Base-by-base conservation (phyloP, 139 green algal species). In the Chlorella sp. region DNA sequence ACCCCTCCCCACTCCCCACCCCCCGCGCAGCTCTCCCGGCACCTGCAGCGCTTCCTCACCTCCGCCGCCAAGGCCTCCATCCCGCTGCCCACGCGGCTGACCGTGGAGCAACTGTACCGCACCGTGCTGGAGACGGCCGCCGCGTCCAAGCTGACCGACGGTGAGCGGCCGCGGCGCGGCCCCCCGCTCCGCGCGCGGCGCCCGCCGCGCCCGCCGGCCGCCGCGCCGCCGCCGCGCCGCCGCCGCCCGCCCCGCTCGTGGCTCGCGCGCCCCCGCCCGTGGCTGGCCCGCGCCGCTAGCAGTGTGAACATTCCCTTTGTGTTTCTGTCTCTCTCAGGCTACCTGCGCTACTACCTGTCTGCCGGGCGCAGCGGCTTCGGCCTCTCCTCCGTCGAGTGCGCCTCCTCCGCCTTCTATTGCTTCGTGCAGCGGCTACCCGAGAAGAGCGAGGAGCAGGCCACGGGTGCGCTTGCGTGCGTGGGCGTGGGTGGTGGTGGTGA, bases 81-180 rank as follows among this genome's bases (percentile, higher is more conserved):
- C 0, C 17, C 40, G 8, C 62, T 91, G 35, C 86, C 88, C n/a
- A 15, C 5, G 5, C 55, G 50, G 11, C 70, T 83, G 14, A 64
- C 62, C 21, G 67, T 76, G 9, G 79, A 84, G 17, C 85, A 86
- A 53, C 25, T 97, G n/a, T 58, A 43, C 41, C 85, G 87, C 12
- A 86, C 89, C 42, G 78, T 97, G 43, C 76, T 95, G 36, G 91
- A 97, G 66, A 96, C 91, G 0, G 84, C 90, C 40, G 93, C 93
- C 27, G 90, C 90, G 35, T 76, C 78, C 31, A 85, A 82, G 36
- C 60, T 91, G 31, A 90, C 94, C 69, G 93, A n/a, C n/a, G n/a
- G n/a, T n/a, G n/a, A n/a, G n/a, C n/a, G n/a, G n/a, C n/a, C n/a
- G n/a, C n/a, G n/a, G n/a, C n/a, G n/a, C n/a, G n/a, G n/a, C n/a